phyloP scores from a whole-genome alignment of 176 grass and related monocot species.

The Zizania latifolia region DNA sequence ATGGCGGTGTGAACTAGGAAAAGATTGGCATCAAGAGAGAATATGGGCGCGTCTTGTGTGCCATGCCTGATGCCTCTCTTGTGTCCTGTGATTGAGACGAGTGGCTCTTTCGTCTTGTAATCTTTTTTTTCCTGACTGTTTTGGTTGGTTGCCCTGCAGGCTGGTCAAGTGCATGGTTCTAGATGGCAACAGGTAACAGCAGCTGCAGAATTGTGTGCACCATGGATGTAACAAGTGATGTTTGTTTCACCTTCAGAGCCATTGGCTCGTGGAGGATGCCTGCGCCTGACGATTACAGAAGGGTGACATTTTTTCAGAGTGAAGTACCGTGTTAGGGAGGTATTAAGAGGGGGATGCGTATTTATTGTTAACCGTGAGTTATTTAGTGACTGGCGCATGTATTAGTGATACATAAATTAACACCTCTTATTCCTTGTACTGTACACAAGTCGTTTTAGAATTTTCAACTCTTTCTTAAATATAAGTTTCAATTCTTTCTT shows the following conservation, averaged over 20 bases:
- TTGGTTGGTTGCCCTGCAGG: not conserved
- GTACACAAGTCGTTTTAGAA: too few species aligned
- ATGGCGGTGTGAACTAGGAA: constrained; percentile 18
- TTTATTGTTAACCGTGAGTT: too few species aligned
- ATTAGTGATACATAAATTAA: too few species aligned
- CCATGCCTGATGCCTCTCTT: too few species aligned
- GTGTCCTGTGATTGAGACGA: constrained; percentile 11
- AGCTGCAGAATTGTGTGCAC: not conserved
- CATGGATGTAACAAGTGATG: not conserved
- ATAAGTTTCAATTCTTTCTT: too few species aligned
- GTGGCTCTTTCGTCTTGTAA: not conserved
- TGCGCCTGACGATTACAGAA: not conserved
- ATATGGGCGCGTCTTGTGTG: constrained; percentile 1
- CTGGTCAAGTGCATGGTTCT: not conserved
- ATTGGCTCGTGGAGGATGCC: not conserved
- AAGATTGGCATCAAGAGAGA: constrained; percentile 13
- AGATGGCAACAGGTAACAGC: not conserved
- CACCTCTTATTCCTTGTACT: too few species aligned
- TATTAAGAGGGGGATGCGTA: too few species aligned
- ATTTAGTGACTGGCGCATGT: too few species aligned
- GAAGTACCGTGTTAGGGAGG: too few species aligned
- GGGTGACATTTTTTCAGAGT: too few species aligned
- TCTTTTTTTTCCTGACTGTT: not conserved
- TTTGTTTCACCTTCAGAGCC: not conserved
- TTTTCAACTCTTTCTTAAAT: too few species aligned